These are phyloP conservation scores for Brettanomyces naardenensis DNA, from an alignment of 805 yeast species.

Conservation along the genomic window DNA sequence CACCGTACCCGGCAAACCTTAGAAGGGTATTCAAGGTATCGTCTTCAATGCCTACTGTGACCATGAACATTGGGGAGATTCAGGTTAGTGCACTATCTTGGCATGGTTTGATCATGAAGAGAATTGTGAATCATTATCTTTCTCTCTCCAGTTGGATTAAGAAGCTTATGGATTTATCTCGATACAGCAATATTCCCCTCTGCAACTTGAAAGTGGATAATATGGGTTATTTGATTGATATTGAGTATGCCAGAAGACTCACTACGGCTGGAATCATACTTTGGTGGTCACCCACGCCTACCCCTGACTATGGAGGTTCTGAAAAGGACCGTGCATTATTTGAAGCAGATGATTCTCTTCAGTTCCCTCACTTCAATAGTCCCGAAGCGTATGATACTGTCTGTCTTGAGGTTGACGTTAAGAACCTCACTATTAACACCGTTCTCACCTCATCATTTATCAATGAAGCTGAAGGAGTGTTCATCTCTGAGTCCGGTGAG, in stretches of 20 bases:
- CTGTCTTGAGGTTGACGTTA: conserved; percentile 67
- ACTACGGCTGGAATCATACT: conserved; percentile 58
- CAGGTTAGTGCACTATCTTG: conserved; percentile 72
- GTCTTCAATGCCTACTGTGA: conserved; percentile 53
- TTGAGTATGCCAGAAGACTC: conserved; percentile 76
- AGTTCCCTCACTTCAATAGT: conserved; percentile 63
- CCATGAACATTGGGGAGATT: conserved; percentile 49
- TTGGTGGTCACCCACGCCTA: conserved; percentile 87
- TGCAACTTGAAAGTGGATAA: conserved; percentile 80
- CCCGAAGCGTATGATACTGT: conserved; percentile 78
- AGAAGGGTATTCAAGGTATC: conserved; percentile 38
- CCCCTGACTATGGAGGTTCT: conserved; percentile 79
- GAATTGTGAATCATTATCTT: conserved; percentile 63
- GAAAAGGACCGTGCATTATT: conserved; percentile 49
- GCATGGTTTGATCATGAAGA: conserved; percentile 60
- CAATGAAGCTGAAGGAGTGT: conserved; percentile 85
- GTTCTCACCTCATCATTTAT: conserved; percentile 76
- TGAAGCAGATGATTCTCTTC: conserved; percentile 44
- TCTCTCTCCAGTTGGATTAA: conserved; percentile 67
- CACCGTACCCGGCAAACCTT: conserved; percentile 49
- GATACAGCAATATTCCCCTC: conserved; percentile 74
- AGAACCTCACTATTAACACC: conserved; percentile 79
- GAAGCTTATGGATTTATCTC: conserved; percentile 56
- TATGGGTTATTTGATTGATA: conserved; percentile 71
- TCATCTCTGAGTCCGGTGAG: conserved; percentile 43